Conservation (phyloP, 2,329 filamentous ascomycete genomes). For the Alternaria postmessia region DNA sequence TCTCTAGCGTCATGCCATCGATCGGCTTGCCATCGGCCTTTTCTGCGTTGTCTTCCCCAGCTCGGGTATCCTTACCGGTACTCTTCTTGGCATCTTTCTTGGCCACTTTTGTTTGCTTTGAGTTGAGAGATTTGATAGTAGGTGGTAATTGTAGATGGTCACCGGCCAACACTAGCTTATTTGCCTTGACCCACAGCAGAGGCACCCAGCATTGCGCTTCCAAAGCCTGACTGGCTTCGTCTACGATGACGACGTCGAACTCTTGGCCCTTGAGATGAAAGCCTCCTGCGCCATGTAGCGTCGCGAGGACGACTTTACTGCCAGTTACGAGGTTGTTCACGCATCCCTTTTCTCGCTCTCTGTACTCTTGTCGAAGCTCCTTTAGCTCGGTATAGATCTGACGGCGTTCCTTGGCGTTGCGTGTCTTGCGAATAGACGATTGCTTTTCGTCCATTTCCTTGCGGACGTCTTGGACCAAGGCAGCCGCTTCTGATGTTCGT, state of each 20-base stretch:
- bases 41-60: slow-evolving; percentile 34
- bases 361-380: slow-evolving; percentile 85
- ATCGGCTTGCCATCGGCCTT: slow-evolving; percentile 46
- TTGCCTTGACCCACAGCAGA: slow-evolving; percentile 71
- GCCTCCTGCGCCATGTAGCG: slow-evolving; percentile 89
- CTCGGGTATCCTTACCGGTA: slow-evolving; percentile 52
- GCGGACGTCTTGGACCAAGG: slow-evolving; percentile 87
- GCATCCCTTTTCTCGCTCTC: slow-evolving; percentile 82
- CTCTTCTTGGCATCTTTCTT: slow-evolving; percentile 47
- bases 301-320: slow-evolving; percentile 90
- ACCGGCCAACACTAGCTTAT: slow-evolving; percentile 88
- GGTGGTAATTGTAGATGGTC: slow-evolving; percentile 95
- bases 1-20: slow-evolving; percentile 72
- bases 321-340: slow-evolving; percentile 76
- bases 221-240: slow-evolving; percentile 93
- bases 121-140: slow-evolving; percentile 81
- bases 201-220: slow-evolving; percentile 98
- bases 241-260: slow-evolving; percentile 95
- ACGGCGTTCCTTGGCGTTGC: slow-evolving; percentile 78
- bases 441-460: slow-evolving; percentile 94
- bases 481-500: slow-evolving; percentile 86
- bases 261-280: slow-evolving; percentile 79
- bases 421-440: slow-evolving; percentile 85
- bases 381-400: slow-evolving; percentile 86
- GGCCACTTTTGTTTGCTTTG: slow-evolving; percentile 48